These are phyloP conservation scores for Haplosporangium sp. DNA, from an alignment of 371 early-diverging fungal species.

Conservation along the genomic window DNA sequence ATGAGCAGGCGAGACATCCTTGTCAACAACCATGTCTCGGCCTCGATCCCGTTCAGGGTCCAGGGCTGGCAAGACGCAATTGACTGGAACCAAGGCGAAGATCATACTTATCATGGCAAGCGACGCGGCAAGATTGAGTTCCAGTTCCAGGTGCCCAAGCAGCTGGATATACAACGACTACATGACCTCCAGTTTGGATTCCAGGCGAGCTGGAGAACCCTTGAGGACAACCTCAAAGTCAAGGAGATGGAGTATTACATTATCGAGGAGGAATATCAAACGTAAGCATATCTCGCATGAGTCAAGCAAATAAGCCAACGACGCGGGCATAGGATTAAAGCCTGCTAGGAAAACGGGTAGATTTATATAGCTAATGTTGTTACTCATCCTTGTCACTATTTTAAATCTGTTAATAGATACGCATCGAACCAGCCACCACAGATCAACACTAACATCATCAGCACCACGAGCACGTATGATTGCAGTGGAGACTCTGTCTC, in stretches of 20 bases:
- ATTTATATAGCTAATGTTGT: not conserved
- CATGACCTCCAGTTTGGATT: constrained; percentile 45
- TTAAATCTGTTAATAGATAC: constrained; percentile 16
- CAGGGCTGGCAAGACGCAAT: constrained; percentile 50
- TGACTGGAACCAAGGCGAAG: constrained; percentile 29
- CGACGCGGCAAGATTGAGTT: constrained; percentile 41
- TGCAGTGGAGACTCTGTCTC: constrained; percentile 4
- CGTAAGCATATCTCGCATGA: constrained; percentile 19
- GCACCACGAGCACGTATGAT: constrained; percentile 32
- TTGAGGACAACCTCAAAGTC: constrained; percentile 29
- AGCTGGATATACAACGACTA: constrained; percentile 29
- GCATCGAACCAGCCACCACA: constrained; percentile 4
- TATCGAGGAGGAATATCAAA: constrained; percentile 40
- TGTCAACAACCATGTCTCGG: constrained; percentile 37
- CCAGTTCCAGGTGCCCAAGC: constrained; percentile 48
- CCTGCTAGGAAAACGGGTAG: no score
- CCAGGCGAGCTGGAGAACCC: constrained; percentile 34
- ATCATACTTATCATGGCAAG: constrained; percentile 44
- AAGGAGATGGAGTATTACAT: constrained; percentile 37
- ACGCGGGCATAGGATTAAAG: no score
- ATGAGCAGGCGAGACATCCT: constrained; percentile 40
- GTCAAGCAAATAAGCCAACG: no score
- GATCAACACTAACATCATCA: constrained; percentile 19
- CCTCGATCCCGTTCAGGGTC: constrained; percentile 31
- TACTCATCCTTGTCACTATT: constrained; percentile 13